Evolutionary conservation across 768 basidiomycete species (phyloP), one percentile per base, ranked within the genome.

Genomic region (Amyloporia xantha): DNA sequence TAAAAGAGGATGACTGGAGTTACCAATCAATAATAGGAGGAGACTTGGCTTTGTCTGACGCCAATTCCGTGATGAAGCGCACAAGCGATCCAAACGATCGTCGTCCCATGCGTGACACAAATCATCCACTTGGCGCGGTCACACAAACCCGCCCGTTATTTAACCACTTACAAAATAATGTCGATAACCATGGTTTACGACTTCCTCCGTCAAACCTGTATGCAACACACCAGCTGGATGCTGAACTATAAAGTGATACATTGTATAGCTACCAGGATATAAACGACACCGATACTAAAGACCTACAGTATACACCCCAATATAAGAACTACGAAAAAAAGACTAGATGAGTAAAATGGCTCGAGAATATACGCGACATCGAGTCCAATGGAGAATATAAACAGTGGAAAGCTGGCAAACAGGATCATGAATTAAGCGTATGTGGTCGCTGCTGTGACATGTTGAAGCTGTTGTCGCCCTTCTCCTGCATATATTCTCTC

Each of bases 401-500:
- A 5, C 5, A 20, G 20, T 17, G n/a, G n/a, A 20, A 41, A 13
- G 30, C 30, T 33, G 15, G 30, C 30, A 7, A 7, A 7, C 30
- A 33, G 7, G 9, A 9, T 39, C 20, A 39, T 17, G 38, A 21
- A 19, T 39, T 39, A 17, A 23, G 41, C 24, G 41, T 24, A n/a
- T 46, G 44, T 20, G 21, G 10, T 38, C 26, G 35, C 36, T 33
- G 19, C 47, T 48, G 48, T n/a, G 19, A 26, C 3, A 19, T 36
- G 35, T 55, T 50, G 30, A 51, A 50, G 19, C 50, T 51, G 21
- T 48, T 51, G 44, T 60, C 54, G 25, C 50, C 48, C 42, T 54
- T 53, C 24, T 60, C 47, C 52, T 56, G 61, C 42, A 54, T 39
- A 13, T 51, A 44, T 21, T 57, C 54, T 4, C 12, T 37, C 20